Evolutionary conservation across 345 rosid genomes (phyloP).

Genomic region (Reutealis trisperma): DNA sequence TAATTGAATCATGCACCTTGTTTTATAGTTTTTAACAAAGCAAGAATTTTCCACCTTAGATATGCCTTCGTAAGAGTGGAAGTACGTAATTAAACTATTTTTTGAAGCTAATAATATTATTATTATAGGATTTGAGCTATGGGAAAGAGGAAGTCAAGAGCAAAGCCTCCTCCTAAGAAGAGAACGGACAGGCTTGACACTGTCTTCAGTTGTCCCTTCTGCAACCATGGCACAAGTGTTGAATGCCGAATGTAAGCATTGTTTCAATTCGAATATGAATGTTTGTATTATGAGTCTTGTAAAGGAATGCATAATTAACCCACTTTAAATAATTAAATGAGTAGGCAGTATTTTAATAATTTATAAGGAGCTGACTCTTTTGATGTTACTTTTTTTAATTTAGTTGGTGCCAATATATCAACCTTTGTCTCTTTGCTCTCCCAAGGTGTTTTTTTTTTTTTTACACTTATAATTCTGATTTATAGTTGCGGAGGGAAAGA

Average conservation of each 20-base stretch:
- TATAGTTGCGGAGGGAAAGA: not conserved
- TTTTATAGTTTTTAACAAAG: too few relatives aligned
- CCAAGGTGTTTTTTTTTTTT: not conserved
- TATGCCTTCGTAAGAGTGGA: not conserved
- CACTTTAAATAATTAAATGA: not conserved
- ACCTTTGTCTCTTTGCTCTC: not conserved
- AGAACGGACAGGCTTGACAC: constrained; percentile 96
- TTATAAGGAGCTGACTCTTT: not conserved
- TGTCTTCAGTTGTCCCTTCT: constrained; percentile 91
- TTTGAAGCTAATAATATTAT: not conserved
- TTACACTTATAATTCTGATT: not conserved
- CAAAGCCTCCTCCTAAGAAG: constrained; percentile 92
- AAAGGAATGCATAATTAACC: not conserved
- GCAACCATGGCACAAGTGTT: constrained; percentile 91
- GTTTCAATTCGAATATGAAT: not conserved
- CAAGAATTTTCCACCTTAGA: too few relatives aligned
- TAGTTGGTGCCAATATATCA: not conserved
- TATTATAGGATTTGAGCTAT: constrained; percentile 31
- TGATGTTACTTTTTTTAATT: not conserved
- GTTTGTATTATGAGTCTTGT: not conserved
- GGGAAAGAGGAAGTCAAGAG: constrained; percentile 98
- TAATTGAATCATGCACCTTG: too few relatives aligned
- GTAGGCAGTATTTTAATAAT: not conserved
- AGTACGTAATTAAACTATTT: not conserved
- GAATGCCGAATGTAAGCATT: constrained; percentile 72